Evolutionary conservation across 1,284 basidiomycete species (phyloP).

Genomic region (Moniliella sp.): DNA sequence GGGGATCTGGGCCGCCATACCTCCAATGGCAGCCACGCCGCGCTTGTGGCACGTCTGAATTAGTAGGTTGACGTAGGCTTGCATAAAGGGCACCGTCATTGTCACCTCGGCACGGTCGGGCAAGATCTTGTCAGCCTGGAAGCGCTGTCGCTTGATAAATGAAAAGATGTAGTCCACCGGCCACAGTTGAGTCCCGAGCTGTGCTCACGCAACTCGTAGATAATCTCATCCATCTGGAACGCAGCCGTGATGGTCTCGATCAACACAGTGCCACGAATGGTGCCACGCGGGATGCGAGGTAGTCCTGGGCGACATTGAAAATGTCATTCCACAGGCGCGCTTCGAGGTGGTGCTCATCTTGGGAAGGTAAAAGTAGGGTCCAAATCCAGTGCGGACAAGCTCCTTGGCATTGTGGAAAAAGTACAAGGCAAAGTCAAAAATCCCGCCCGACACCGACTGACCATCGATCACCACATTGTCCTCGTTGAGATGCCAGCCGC

Average conservation of each 20-base stretch:
- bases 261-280: conserved; percentile 75
- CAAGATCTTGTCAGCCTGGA: conserved; percentile 37
- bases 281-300: conserved; percentile 67
- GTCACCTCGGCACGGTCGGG: conserved; percentile 94
- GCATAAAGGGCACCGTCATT: conserved; percentile 97
- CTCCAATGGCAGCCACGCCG: conserved; percentile 94
- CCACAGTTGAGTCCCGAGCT: conserved; percentile 91
- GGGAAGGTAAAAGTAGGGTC: conserved; percentile 98
- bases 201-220: conserved; percentile 87
- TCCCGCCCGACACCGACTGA: conserved; percentile 62
- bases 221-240: conserved; percentile 98
- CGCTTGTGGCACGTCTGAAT: conserved; percentile 97
- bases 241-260: conserved; percentile 93
- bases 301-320: conserved; percentile 79
- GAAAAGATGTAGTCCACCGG: conserved; percentile 76
- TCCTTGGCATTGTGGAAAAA: conserved; percentile 94
- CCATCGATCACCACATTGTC: conserved; percentile 83
- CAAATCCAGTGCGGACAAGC: conserved; percentile 44
- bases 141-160: conserved; percentile 46
- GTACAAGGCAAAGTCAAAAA: conserved; percentile 93
- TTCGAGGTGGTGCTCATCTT: conserved; percentile 75
- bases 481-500: conserved; percentile 84
- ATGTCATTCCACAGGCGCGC: conserved; percentile 86
- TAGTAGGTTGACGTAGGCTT: conserved; percentile 78
- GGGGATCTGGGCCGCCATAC: conserved; percentile 78